Conservation (phyloP, 208 protist genomes). For the Trypanosoma rangeli region DNA sequence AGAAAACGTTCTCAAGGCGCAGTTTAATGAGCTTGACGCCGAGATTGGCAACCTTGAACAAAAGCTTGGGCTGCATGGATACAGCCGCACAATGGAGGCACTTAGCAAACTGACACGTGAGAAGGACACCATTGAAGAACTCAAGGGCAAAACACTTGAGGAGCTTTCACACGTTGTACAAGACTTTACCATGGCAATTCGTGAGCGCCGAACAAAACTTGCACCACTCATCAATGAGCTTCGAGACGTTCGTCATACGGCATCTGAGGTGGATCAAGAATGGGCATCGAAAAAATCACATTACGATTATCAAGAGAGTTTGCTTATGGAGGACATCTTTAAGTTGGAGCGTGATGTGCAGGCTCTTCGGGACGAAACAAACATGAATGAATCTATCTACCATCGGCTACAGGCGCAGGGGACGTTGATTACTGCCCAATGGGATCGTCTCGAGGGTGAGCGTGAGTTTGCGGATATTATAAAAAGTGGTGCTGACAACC, state of each 20-base stretch:
- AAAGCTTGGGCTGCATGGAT: slow-evolving; percentile 85
- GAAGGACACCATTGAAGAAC: slow-evolving; percentile 82
- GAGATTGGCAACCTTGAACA: slow-evolving; percentile 81
- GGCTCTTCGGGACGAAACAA: slow-evolving; percentile 66
- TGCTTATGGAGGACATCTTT: slow-evolving; percentile 84
- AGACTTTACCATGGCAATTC: slow-evolving; percentile 83
- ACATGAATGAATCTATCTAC: slow-evolving; percentile 81
- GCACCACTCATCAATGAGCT: slow-evolving; percentile 91
- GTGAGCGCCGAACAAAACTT: slow-evolving; percentile 79
- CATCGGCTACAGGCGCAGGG: slow-evolving; percentile 74
- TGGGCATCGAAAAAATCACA: slow-evolving; percentile 83
- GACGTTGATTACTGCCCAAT: slow-evolving; percentile 48
- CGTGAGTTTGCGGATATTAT: slow-evolving; percentile 32
- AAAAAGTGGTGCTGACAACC: neutral
- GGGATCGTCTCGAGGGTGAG: slow-evolving; percentile 62
- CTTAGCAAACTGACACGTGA: slow-evolving; percentile 79
- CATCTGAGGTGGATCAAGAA: slow-evolving; percentile 82
- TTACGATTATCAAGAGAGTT: slow-evolving; percentile 84
- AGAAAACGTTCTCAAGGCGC: slow-evolving; percentile 66
- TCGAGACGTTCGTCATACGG: slow-evolving; percentile 74
- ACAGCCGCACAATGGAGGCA: slow-evolving; percentile 80
- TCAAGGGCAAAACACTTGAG: slow-evolving; percentile 90
- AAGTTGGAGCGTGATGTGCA: slow-evolving; percentile 85
- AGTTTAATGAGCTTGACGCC: slow-evolving; percentile 68
- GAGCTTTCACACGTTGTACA: slow-evolving; percentile 89